Base-by-base conservation (phyloP, 1,284 basidiomycete genomes). In the Inonotus hispidus region DNA sequence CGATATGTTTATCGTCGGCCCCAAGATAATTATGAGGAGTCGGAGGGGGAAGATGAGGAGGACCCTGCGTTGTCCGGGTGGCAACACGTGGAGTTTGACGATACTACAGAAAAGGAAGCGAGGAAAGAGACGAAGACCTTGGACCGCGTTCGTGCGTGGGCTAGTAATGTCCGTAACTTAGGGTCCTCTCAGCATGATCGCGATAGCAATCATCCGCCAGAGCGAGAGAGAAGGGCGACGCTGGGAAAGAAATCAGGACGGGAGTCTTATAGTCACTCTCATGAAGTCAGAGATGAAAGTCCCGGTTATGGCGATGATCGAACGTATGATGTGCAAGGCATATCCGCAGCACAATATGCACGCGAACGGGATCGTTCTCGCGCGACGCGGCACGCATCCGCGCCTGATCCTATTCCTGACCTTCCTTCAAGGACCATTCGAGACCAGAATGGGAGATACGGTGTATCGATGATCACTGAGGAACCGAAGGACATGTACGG, bases 401-500 rank as follows among this genome's bases (percentile, higher is more conserved):
- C 41, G 43, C 55, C 55, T 1, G 55, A 41, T 13, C 13, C 41
- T 39, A 21, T 19, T 1, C 29, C n/a, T 19, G 25, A 10, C 14
- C 32, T 27, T 2, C 1, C 13, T 13, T 10, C 27, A 27, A 27
- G 13, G 27, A 35, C 27, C 16, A 32, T 27, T 35, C 50, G 35
- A 3, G 32, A 35, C 1, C 50, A 52, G 16, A 35, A 19, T n/a
- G 8, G 14, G 13, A 52, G 27, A 29, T 52, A 32, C 38, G 41
- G 38, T 47, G n/a, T 32, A 45, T 32, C 25, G 14, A 54, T 27
- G 13, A 61, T 61, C 27, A 52, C 54, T 1, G 60, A 61, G 19
- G 60, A 61, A 43, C 60, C 60, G 19, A 46, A 56, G 43, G 60
- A 61, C 14, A 56, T 60, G 43, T 35, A 35, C n/a, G 25, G n/a